Percentiles rank a stretch among this genome's conserved stretches.
phyloP scores from a whole-genome alignment of 164 flowering plant species.

The Magnolia kwangsiensis region DNA sequence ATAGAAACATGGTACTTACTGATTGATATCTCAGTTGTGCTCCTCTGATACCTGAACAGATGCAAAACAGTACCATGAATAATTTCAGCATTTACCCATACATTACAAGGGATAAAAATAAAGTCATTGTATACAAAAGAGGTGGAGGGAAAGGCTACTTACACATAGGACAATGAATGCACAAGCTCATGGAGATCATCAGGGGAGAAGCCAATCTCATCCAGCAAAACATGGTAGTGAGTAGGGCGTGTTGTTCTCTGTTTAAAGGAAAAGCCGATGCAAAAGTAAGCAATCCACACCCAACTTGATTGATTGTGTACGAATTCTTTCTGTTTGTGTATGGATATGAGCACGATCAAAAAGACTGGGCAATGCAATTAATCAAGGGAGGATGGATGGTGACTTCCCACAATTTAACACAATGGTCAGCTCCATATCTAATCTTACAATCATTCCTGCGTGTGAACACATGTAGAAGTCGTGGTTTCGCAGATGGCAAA shows the following conservation, averaged over 20 bases:
- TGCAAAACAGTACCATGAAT: neutral
- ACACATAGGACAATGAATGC: constrained; percentile 79
- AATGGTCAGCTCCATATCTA: neutral
- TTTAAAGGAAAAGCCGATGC: neutral
- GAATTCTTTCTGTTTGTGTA: constrained; percentile 75
- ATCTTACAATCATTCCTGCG: constrained; percentile 93
- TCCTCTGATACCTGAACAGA: constrained; percentile 62
- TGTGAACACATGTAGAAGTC: constrained; percentile 94
- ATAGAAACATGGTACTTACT: constrained; percentile 34
- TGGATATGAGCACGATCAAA: constrained; percentile 88
- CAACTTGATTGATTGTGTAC: neutral
- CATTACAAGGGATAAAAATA: neutral
- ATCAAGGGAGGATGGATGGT: neutral
- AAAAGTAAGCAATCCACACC: neutral
- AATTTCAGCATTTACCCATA: neutral
- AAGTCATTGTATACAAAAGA: neutral
- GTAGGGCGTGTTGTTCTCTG: constrained; percentile 84
- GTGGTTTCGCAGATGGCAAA: constrained; percentile 72
- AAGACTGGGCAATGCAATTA: constrained; percentile 72
- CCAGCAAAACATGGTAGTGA: constrained; percentile 68
- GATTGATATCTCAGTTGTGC: constrained; percentile 83
- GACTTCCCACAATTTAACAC: neutral
- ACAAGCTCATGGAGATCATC: constrained; percentile 82
- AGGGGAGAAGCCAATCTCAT: constrained; percentile 63
- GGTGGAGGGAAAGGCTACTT: constrained; percentile 21